These are phyloP conservation scores for Yamadazyma akitaensis DNA, from an alignment of 805 yeast species.

Conservation along the genomic window DNA sequence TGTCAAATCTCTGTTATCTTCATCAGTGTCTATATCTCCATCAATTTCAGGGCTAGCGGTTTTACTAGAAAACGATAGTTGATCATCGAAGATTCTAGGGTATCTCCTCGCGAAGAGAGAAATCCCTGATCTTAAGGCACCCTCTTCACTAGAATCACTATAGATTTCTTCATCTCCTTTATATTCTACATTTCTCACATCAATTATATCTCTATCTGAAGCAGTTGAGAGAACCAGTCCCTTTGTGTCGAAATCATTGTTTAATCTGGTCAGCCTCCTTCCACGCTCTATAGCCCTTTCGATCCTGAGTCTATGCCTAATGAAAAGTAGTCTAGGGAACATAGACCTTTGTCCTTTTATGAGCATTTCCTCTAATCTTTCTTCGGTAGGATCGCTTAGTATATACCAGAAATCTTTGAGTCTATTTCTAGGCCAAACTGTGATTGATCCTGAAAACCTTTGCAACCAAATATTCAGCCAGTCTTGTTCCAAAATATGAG, in stretches of 20 bases:
- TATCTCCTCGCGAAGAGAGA: conserved; percentile 10
- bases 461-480: conserved; percentile 80
- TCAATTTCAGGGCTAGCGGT: conserved; percentile 14
- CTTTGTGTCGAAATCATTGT: conserved; percentile 1
- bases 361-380: conserved; percentile 53
- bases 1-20: neutral
- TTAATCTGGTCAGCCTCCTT: conserved; percentile 24
- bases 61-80: conserved; percentile 6
- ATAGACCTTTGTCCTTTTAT: conserved; percentile 61
- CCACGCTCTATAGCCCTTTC: conserved; percentile 63
- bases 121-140: neutral
- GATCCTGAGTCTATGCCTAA: conserved; percentile 60
- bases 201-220: neutral
- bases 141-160: conserved; percentile 16
- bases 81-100: conserved; percentile 8
- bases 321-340: conserved; percentile 63
- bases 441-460: conserved; percentile 69
- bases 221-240: conserved; percentile 13
- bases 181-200: neutral
- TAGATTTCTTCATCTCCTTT: conserved; percentile 11
- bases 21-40: conserved; percentile 1
- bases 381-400: conserved; percentile 64
- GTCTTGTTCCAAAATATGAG: conserved; percentile 68
- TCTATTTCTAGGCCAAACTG: conserved; percentile 68
- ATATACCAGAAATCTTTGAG: conserved; percentile 60